phyloP scores from a whole-genome alignment of 2,329 filamentous ascomycete genomes.

The Alternaria atra region DNA sequence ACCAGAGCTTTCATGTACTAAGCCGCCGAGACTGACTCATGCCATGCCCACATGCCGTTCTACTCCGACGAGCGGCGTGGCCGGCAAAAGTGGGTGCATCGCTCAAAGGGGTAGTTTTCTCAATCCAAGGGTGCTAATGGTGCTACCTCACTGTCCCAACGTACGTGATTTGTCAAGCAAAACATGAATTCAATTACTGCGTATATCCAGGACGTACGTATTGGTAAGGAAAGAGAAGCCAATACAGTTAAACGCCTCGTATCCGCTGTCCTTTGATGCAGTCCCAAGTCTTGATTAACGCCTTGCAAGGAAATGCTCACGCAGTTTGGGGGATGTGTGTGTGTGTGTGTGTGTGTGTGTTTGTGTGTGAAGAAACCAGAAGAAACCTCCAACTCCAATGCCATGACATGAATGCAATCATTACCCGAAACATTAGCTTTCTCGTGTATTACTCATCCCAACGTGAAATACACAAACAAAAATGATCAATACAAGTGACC shows the following conservation, averaged over 20 bases:
- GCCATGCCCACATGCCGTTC: conserved; percentile 21
- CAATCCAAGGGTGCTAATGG: not conserved
- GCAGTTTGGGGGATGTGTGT: not conserved
- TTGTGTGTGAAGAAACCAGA: conserved; percentile 3
- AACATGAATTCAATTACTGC: conserved; percentile 9
- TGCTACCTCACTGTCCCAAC: not conserved
- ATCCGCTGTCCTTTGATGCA: conserved; percentile 2
- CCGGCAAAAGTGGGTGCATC: conserved; percentile 12
- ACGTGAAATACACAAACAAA: conserved; percentile 15
- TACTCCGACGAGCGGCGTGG: conserved; percentile 14
- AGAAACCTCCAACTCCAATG: conserved; percentile 11
- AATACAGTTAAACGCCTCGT: conserved; percentile 10
- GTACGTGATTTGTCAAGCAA: not conserved
- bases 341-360: no score
- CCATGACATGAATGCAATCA: conserved; percentile 23
- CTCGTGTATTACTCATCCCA: conserved; percentile 1
- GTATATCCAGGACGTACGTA: not conserved
- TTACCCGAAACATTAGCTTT: conserved; percentile 15
- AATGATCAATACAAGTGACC: conserved; percentile 20
- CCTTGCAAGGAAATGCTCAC: conserved; percentile 21
- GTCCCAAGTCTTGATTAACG: conserved; percentile 17
- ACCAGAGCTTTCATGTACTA: conserved; percentile 11
- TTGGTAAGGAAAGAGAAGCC: conserved; percentile 1
- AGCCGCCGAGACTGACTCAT: conserved; percentile 23
- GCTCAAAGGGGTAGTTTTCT: conserved; percentile 9